Evolutionary conservation across 108 stramenopile species (phyloP), one percentile per base, ranked within the genome.

Genomic region (Cyclotella distinguenda): DNA sequence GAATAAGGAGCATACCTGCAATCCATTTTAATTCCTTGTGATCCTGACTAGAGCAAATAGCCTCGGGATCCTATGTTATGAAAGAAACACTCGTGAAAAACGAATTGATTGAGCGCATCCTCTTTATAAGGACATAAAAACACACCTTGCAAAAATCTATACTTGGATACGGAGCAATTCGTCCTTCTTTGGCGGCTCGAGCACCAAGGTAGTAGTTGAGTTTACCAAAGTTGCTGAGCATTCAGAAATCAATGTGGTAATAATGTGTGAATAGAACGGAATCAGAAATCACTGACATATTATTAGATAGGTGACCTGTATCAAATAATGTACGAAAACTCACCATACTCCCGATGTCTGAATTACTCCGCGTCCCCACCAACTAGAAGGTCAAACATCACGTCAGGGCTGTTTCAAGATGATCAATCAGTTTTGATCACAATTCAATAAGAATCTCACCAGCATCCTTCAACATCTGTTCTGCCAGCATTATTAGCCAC

Each of bases 11-110:
- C 40, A 13, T 16, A 26, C 79, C 79, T 35, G 73, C 68, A 34
- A 80, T 75, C 79, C 79, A 80, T 30, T 76, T 80, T 11, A 80
- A 58, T 38, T 75, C 79, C 26, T 60, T 36, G 15, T 58, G 22
- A 11, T 70, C 51, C 32, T 44, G 26, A 21, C 61, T 63, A 23
- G 47, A 31, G 25, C 69, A 70, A 18, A 70, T 63, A 1, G 30
- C 51, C 16, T 70, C 69, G 1, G 69, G 69, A 18, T 32, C 49
- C 54, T 70, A 30, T 1, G 13, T 33, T 26, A 26, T 28, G 28
- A 26, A 1, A 22, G n/a, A 6, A 40, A 59, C 25, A 40, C 3
- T 21, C 16, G 15, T 19, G 36, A 42, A 25, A 11, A 40, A 25
- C 12, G 10, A 15, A 6, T 23, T 6, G 38, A 6, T 32, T 3